Evolutionary conservation across 257 asterid species (phyloP).

Genomic region (Solanum raphanifolium): DNA sequence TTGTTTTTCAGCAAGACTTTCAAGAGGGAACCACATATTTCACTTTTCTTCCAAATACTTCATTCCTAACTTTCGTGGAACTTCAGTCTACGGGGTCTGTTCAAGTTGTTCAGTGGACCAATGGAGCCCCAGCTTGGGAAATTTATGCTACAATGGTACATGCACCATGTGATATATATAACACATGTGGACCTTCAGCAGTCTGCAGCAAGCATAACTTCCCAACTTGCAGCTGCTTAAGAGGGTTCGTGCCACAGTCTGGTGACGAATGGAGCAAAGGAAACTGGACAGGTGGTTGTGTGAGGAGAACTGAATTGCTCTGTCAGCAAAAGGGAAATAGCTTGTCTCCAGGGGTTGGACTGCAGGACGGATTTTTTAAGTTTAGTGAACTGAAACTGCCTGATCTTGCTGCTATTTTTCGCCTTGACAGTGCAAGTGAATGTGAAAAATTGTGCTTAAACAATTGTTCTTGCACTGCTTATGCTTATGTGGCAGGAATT

Average conservation of each 20-base stretch:
- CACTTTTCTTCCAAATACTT: background rate
- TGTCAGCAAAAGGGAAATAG: constrained; percentile 6
- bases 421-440: background rate
- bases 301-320: constrained; percentile 2
- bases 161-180: constrained; percentile 8
- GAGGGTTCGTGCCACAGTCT: constrained; percentile 14
- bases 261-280: constrained; percentile 11
- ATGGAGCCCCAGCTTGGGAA: background rate
- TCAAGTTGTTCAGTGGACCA: background rate
- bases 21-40: constrained; percentile 4
- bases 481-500: constrained; percentile 14
- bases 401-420: constrained; percentile 3
- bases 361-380: constrained; percentile 12
- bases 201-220: background rate
- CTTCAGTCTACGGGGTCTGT: constrained; percentile 4
- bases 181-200: constrained; percentile 21
- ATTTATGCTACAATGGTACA: background rate
- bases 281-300: constrained; percentile 25
- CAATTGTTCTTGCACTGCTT: constrained; percentile 28
- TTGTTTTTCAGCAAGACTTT: background rate
- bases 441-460: constrained; percentile 11
- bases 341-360: background rate
- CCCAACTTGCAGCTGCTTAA: constrained; percentile 14
- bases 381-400: constrained; percentile 21
- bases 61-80: background rate